Conservation (phyloP, 768 basidiomycete genomes). For the Suillus luteus region DNA sequence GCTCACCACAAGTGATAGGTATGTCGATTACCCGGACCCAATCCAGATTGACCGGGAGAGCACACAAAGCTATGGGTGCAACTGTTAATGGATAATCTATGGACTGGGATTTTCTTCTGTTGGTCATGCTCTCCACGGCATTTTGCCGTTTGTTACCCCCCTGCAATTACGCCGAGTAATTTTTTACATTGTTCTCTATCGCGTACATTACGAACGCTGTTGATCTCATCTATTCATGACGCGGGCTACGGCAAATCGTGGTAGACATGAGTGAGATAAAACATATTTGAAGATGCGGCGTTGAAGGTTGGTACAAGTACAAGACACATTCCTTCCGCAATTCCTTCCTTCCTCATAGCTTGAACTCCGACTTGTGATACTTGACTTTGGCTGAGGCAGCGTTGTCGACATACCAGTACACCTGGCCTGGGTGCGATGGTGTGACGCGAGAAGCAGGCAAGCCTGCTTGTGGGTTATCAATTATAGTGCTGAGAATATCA, state of each 20-base stretch:
- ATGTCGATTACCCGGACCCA: constrained; percentile 98
- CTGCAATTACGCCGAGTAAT: constrained; percentile 36
- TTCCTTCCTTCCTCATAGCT: constrained; percentile 40
- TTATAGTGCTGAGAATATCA: constrained; percentile 66
- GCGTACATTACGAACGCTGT: constrained; percentile 14
- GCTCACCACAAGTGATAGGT: constrained; percentile 51
- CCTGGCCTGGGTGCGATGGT: constrained; percentile 75
- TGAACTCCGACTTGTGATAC: constrained; percentile 59
- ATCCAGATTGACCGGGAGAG: constrained; percentile 95
- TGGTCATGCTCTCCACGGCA: constrained; percentile 28
- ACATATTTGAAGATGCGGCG: constrained; percentile 17
- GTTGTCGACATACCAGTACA: constrained; percentile 95
- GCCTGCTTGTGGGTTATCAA: constrained; percentile 78
- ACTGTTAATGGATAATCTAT: constrained; percentile 56
- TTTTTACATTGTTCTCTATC: constrained; percentile 29
- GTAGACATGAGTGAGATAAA: constrained; percentile 13
- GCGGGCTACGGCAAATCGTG: constrained; percentile 7
- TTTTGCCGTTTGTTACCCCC: constrained; percentile 35
- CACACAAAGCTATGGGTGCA: constrained; percentile 90
- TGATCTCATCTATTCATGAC: constrained; percentile 25
- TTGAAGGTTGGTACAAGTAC: constrained; percentile 27
- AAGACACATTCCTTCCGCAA: constrained; percentile 16
- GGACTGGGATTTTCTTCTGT: constrained; percentile 27
- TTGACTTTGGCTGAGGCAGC: constrained; percentile 68
- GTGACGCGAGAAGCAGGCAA: constrained; percentile 84